These are phyloP conservation scores for Agaricus sinodeliciosus DNA, from an alignment of 768 basidiomycete genomes.

Conservation along the genomic window DNA sequence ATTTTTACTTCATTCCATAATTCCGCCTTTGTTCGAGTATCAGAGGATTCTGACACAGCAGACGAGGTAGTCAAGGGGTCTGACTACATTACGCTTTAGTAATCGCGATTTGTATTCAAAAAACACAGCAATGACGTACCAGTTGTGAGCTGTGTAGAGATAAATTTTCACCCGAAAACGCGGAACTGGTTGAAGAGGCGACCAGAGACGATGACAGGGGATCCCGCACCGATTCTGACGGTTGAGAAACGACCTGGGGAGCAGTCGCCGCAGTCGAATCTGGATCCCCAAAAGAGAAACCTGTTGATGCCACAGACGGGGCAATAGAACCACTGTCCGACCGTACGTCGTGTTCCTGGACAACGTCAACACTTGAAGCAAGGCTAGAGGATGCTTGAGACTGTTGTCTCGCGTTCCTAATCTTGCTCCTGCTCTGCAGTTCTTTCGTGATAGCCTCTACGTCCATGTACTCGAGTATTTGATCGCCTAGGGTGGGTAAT, in stretches of 20 bases:
- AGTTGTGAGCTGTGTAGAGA: conserved; percentile 4
- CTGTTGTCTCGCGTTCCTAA: conserved; percentile 6
- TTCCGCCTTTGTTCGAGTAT: conserved; percentile 61
- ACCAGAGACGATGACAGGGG: not conserved
- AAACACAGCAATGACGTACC: not conserved
- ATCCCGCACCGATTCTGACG: not conserved
- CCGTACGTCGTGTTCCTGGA: conserved; percentile 30
- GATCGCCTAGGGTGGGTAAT: conserved; percentile 57
- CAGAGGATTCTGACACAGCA: conserved; percentile 21
- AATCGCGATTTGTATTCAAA: not conserved
- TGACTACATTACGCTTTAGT: conserved; percentile 16
- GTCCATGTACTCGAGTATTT: conserved; percentile 68
- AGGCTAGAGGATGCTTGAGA: conserved; percentile 16
- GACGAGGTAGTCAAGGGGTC: conserved; percentile 20
- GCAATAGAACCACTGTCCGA: conserved; percentile 35
- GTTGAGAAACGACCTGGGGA: not conserved
- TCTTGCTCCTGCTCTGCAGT: conserved; percentile 27
- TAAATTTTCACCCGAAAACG: not conserved
- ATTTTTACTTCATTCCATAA: conserved; percentile 94
- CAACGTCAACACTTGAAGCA: conserved; percentile 23
- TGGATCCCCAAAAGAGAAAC: conserved; percentile 2
- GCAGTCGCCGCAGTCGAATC: conserved; percentile 4
- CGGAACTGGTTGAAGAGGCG: not conserved
- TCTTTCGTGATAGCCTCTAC: conserved; percentile 65
- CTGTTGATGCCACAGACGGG: conserved; percentile 2